Evolutionary conservation across 345 rosid genomes (phyloP).

Genomic region (Cardamine resedifolia): DNA sequence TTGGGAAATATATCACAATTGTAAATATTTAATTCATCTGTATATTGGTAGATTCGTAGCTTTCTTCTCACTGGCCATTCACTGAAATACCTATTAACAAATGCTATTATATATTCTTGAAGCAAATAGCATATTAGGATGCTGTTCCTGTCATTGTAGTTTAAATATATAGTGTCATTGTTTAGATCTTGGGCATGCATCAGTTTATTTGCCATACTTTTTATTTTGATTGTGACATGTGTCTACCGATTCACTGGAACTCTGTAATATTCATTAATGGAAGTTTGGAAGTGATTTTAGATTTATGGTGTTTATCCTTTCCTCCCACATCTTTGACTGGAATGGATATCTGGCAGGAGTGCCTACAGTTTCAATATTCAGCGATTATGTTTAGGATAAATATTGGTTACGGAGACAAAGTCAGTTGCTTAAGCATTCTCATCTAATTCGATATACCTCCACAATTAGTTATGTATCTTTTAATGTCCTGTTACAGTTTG

Average conservation of each 20-base stretch:
- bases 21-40: not conserved
- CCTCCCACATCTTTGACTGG: conserved; percentile 5
- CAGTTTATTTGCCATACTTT: not conserved
- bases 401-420: not conserved
- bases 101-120: conserved; percentile 1
- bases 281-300: conserved; percentile 17
- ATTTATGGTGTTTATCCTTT: not conserved
- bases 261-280: not conserved
- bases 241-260: not conserved
- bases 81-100: not conserved
- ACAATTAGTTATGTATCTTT: not conserved
- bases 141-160: not conserved
- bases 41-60: conserved; percentile 22
- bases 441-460: conserved; percentile 1
- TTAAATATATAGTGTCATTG: not conserved
- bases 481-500: conserved; percentile 50
- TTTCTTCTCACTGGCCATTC: conserved; percentile 22
- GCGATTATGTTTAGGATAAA: not conserved
- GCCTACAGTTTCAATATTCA: conserved; percentile 4
- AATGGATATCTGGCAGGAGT: conserved; percentile 10
- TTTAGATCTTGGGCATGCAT: conserved; percentile 6
- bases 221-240: conserved; percentile 7
- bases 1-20: conserved; percentile 12
- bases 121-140: not conserved
- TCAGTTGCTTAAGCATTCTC: conserved; percentile 13